These are phyloP conservation scores for Rugonectria rugulosa DNA, from an alignment of 2,329 filamentous ascomycete species.

Conservation along the genomic window DNA sequence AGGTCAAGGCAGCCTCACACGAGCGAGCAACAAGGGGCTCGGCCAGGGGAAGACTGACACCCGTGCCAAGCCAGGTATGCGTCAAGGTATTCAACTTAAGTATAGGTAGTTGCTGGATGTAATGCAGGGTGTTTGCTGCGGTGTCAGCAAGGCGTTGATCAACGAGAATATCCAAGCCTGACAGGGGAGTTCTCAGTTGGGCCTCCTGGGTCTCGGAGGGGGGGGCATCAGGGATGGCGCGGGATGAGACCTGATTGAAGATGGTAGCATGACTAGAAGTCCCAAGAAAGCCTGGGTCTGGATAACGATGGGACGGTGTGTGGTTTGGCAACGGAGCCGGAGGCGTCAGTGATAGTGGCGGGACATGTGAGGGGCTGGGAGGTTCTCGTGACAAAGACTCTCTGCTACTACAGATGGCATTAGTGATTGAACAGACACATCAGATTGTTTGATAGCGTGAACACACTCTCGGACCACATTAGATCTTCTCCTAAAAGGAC, in stretches of 20 bases:
- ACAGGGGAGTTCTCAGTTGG: conserved; percentile 2
- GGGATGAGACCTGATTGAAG: conserved; percentile 9
- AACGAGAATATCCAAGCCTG: conserved; percentile 1
- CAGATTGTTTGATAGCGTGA: background rate
- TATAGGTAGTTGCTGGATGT: conserved; percentile 3
- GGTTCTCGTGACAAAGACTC: background rate
- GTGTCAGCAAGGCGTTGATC: conserved; percentile 8
- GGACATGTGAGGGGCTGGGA: background rate
- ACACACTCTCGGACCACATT: background rate
- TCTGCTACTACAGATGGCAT: background rate
- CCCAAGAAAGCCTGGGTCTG: conserved; percentile 16
- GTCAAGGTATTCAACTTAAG: background rate
- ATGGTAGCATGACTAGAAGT: conserved; percentile 15
- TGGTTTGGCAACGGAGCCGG: background rate
- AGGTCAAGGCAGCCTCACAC: conserved; percentile 1
- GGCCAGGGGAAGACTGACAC: conserved; percentile 11
- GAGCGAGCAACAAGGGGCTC: conserved; percentile 15
- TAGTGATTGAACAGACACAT: background rate
- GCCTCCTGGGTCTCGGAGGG: background rate
- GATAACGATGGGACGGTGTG: conserved; percentile 9
- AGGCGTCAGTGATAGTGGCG: background rate
- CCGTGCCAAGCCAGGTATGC: conserved; percentile 4
- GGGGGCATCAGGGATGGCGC: background rate
- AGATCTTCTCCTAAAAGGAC: conserved; percentile 6
- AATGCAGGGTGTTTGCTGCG: conserved; percentile 1